These are phyloP conservation scores for Hanseniaspora clermontiae DNA, from an alignment of 805 yeast genomes.

Conservation along the genomic window DNA sequence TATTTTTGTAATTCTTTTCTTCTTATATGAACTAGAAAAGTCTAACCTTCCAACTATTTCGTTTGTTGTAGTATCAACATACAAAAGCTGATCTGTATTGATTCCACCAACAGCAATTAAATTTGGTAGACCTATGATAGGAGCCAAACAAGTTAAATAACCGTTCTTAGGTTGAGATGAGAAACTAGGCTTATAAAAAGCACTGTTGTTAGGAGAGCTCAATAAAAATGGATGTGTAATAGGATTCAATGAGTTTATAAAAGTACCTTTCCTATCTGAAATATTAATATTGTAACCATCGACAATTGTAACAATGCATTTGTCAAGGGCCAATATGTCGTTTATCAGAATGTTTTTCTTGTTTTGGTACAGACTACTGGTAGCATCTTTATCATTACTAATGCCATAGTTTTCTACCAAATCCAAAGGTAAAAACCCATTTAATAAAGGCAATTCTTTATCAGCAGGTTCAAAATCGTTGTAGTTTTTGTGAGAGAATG, in stretches of 20 bases:
- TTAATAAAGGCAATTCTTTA: conserved; percentile 5
- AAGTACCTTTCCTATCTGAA: conserved; percentile 5
- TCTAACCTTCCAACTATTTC: conserved; percentile 7
- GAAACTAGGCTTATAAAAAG: neutral
- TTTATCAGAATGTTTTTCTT: neutral
- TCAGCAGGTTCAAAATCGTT: neutral
- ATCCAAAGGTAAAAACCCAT: conserved; percentile 12
- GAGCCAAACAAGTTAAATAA: neutral
- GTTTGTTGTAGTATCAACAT: neutral
- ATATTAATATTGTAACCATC: conserved; percentile 8
- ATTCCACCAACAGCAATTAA: conserved; percentile 9
- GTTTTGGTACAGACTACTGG: neutral
- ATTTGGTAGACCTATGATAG: conserved; percentile 3
- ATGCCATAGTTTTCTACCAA: conserved; percentile 2
- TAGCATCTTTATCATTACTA: neutral
- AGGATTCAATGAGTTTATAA: conserved; percentile 2
- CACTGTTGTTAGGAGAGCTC: conserved; percentile 7
- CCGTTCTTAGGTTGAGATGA: neutral
- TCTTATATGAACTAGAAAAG: neutral
- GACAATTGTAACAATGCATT: conserved; percentile 4
- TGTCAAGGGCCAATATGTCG: neutral
- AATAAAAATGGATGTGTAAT: conserved; percentile 12
- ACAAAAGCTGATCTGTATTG: conserved; percentile 9
- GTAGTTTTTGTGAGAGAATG: neutral
- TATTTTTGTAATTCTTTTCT: neutral